Percentiles rank a stretch among this genome's conserved stretches.
Conservation (phyloP, 768 basidiomycete species). For the Kwoniella sp. region DNA sequence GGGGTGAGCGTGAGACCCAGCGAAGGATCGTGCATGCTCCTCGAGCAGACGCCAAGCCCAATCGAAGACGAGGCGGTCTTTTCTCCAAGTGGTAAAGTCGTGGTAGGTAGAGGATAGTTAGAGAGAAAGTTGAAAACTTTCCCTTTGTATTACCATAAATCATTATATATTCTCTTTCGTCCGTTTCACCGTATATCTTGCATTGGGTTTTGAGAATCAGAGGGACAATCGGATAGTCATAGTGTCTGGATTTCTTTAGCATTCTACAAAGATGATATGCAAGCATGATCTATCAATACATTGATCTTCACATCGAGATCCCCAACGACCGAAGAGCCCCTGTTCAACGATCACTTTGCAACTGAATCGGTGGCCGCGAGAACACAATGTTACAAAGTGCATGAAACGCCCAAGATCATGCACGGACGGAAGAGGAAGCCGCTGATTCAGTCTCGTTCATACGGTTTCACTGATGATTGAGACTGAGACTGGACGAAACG, state of each 20-base stretch:
- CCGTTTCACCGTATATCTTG: not conserved
- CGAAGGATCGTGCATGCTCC: conserved; percentile 9
- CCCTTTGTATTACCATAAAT: not conserved
- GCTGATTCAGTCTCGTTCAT: too few species aligned
- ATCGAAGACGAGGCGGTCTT: conserved; percentile 15
- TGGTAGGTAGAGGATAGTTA: not conserved
- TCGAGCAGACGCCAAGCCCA: conserved; percentile 1
- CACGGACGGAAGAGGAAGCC: too few species aligned
- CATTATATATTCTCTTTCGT: not conserved
- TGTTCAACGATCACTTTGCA: too few species aligned
- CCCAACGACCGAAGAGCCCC: too few species aligned
- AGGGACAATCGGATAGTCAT: not conserved
- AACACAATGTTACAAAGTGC: too few species aligned
- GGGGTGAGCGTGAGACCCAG: not conserved
- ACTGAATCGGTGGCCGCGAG: too few species aligned
- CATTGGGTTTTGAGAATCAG: not conserved
- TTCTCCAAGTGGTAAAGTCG: conserved; percentile 20
- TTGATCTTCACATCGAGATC: not conserved
- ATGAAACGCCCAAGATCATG: too few species aligned
- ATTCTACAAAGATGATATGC: too few species aligned
- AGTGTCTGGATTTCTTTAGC: not conserved
- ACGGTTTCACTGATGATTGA: too few species aligned
- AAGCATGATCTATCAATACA: not conserved
- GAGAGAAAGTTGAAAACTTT: not conserved
- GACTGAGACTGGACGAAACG: too few species aligned